Conservation (phyloP, 1,284 basidiomycete species). For the Moniliella sp. region DNA sequence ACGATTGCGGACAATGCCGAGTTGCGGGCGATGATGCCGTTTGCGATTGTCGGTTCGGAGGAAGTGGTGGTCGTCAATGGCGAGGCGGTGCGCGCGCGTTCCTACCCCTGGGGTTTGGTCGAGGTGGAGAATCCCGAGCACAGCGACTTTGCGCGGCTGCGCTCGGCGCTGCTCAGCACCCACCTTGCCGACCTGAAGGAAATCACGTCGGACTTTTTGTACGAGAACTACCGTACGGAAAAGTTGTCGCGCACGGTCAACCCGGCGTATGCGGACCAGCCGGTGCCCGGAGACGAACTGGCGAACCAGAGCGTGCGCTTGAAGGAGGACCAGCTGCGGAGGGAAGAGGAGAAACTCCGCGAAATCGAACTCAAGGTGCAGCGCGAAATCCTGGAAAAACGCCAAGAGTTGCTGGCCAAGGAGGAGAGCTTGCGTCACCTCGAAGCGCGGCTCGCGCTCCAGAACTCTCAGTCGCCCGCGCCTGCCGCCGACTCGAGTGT, state of each 20-base stretch:
- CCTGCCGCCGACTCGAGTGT: no score
- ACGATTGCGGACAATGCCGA: slow-evolving; percentile 75
- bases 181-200: slow-evolving; percentile 71
- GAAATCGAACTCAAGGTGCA: slow-evolving; percentile 96
- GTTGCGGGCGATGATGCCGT: slow-evolving; percentile 43
- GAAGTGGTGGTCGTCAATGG: slow-evolving; percentile 85
- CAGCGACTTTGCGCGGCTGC: slow-evolving; percentile 79
- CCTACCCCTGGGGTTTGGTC: slow-evolving; percentile 90
- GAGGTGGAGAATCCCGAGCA: slow-evolving; percentile 97
- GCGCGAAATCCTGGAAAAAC: slow-evolving; percentile 93
- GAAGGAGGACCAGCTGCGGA: slow-evolving; percentile 92
- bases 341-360: slow-evolving; percentile 60
- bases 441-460: slow-evolving; percentile 67
- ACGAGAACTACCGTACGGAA: slow-evolving; percentile 91
- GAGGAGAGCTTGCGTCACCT: slow-evolving; percentile 47
- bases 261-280: slow-evolving; percentile 40
- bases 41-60: slow-evolving; percentile 93
- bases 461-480: no score
- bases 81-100: slow-evolving; percentile 67
- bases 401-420: slow-evolving; percentile 56
- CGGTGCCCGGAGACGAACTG: slow-evolving; percentile 55
- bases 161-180: slow-evolving; percentile 75
- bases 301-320: slow-evolving; percentile 85
- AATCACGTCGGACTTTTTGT: slow-evolving; percentile 73
- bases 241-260: slow-evolving; percentile 71